Percentiles rank a stretch among this genome's conserved stretches.
Conservation (phyloP, 257 asterid genomes). For the Nicotiana noctiflora region DNA sequence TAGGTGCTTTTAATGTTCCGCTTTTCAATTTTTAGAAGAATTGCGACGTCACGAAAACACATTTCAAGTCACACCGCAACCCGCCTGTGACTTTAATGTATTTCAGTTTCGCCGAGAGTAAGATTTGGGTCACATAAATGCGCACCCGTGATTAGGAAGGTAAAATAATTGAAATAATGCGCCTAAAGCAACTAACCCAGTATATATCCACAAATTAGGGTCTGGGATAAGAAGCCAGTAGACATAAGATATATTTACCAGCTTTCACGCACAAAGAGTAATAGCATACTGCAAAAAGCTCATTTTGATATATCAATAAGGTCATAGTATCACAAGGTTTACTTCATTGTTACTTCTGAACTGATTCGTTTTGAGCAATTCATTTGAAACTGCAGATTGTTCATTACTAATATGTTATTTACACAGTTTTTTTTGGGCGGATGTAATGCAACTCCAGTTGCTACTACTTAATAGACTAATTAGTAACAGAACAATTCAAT, state of each 20-base stretch:
- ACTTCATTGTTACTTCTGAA: not conserved
- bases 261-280: not conserved
- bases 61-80: too few relatives aligned
- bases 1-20: too few relatives aligned
- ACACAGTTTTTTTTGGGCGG: not conserved
- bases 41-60: too few relatives aligned
- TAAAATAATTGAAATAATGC: too few relatives aligned
- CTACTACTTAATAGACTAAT: not conserved
- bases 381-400: conserved; percentile 3
- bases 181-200: too few relatives aligned
- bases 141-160: too few relatives aligned
- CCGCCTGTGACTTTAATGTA: too few relatives aligned
- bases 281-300: not conserved
- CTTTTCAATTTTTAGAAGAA: too few relatives aligned
- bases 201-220: too few relatives aligned
- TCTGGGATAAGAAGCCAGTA: conserved; percentile 1
- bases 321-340: not conserved
- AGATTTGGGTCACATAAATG: too few relatives aligned
- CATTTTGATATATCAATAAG: not conserved
- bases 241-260: not conserved
- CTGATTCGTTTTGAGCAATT: not conserved
- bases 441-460: not conserved
- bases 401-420: not conserved
- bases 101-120: too few relatives aligned
- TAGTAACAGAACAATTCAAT: not conserved